Evolutionary conservation across 805 yeast species (phyloP).

Genomic region (Nakazawaea sp.): DNA sequence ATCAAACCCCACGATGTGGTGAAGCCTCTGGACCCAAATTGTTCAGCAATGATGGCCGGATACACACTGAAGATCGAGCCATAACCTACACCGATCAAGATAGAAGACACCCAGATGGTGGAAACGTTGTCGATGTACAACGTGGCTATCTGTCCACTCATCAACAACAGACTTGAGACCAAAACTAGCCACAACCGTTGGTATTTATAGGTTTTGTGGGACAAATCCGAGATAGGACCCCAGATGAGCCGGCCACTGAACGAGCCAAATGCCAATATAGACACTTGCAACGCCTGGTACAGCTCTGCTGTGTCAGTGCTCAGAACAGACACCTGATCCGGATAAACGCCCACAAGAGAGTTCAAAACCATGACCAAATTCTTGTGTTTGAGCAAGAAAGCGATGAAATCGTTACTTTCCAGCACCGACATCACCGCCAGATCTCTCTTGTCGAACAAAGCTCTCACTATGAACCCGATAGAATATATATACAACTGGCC

Average conservation of each 20-base stretch:
- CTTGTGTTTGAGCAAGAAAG: slow-evolving; percentile 13
- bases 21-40: slow-evolving; percentile 59
- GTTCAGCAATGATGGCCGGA: slow-evolving; percentile 71
- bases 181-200: slow-evolving; percentile 65
- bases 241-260: slow-evolving; percentile 58
- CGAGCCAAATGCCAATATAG: slow-evolving; percentile 56
- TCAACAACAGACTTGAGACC: slow-evolving; percentile 28
- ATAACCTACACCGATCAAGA: slow-evolving; percentile 55
- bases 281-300: slow-evolving; percentile 65
- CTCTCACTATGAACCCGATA: slow-evolving; percentile 64
- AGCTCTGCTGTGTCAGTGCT: slow-evolving; percentile 30
- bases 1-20: slow-evolving; percentile 73
- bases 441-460: slow-evolving; percentile 24
- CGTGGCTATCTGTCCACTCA: slow-evolving; percentile 14
- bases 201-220: slow-evolving; percentile 41
- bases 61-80: slow-evolving; percentile 69
- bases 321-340: neutral
- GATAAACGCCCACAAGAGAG: neutral
- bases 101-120: slow-evolving; percentile 42
- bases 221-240: slow-evolving; percentile 59
- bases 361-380: slow-evolving; percentile 4
- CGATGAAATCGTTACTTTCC: neutral
- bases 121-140: slow-evolving; percentile 27
- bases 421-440: neutral
- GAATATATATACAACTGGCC: slow-evolving; percentile 71